phyloP scores from a whole-genome alignment of 495 filamentous ascomycete genomes.

The Neurospora sp. region DNA sequence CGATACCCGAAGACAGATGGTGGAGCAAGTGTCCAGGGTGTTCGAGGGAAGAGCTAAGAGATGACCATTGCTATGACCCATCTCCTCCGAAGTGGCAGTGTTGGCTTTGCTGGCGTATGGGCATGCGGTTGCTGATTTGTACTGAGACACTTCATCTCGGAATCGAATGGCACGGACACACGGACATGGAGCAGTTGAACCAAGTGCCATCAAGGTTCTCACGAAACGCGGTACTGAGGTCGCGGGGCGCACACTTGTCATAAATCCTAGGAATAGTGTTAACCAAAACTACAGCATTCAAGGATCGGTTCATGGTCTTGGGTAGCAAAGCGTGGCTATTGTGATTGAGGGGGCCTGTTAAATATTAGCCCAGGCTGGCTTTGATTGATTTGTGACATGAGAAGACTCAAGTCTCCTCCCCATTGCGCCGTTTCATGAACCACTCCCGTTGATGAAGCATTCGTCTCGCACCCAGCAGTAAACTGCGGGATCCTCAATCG shows the following conservation, averaged over 20 bases:
- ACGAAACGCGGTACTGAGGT: not conserved
- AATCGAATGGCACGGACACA: not conserved
- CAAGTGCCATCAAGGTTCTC: not conserved
- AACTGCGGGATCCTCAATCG: conserved; percentile 22
- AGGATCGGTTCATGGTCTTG: not conserved
- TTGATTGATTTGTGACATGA: conserved; percentile 15
- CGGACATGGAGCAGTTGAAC: not conserved
- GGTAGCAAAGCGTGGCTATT: not conserved
- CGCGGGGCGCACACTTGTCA: not conserved
- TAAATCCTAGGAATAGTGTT: not conserved
- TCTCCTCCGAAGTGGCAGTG: not conserved
- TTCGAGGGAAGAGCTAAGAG: not conserved
- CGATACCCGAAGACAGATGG: not conserved
- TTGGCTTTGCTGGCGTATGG: not conserved
- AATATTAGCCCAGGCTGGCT: conserved; percentile 14
- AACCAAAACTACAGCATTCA: not conserved
- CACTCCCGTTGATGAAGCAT: conserved; percentile 11
- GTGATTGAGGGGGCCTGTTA: not conserved
- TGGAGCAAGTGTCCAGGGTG: not conserved
- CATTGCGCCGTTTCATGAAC: conserved; percentile 10
- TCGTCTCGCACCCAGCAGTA: conserved; percentile 12
- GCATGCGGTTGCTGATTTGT: not conserved
- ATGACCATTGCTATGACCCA: not conserved
- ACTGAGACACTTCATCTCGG: not conserved
- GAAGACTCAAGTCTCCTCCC: conserved; percentile 6